These are phyloP conservation scores for Lomentospora prolificans DNA, from an alignment of 2,329 filamentous ascomycete species.

Conservation along the genomic window DNA sequence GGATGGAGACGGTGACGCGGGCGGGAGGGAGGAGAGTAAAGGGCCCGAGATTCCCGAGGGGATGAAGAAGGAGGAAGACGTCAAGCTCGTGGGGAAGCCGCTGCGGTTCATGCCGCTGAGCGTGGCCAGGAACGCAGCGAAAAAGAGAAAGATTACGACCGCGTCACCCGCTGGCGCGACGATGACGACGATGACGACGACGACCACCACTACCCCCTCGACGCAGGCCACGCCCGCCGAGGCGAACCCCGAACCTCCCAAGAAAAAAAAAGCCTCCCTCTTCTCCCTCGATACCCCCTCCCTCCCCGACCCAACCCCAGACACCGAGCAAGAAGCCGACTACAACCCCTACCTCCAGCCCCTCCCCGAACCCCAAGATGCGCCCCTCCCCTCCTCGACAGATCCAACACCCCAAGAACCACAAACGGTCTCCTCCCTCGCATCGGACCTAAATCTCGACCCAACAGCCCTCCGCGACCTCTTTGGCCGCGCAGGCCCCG, in stretches of 20 bases:
- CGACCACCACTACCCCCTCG: not conserved
- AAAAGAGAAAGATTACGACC: constrained; percentile 36
- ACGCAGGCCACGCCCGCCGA: not conserved
- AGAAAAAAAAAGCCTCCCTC: constrained; percentile 48
- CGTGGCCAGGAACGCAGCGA: constrained; percentile 67
- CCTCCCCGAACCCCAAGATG: constrained; percentile 24
- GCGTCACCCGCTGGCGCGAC: not conserved
- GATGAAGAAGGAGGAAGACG: constrained; percentile 50
- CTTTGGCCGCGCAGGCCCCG: constrained; percentile 58
- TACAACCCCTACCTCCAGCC: constrained; percentile 30
- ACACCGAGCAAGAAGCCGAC: constrained; percentile 3
- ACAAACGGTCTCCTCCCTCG: constrained; percentile 36
- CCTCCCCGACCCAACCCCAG: constrained; percentile 10
- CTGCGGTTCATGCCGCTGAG: constrained; percentile 86
- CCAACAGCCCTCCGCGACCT: constrained; percentile 69
- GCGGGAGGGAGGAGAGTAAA: constrained; percentile 16
- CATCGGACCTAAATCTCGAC: constrained; percentile 69
- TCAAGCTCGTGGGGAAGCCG: constrained; percentile 65
- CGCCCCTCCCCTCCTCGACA: constrained; percentile 13
- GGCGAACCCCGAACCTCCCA: constrained; percentile 1
- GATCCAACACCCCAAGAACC: constrained; percentile 13
- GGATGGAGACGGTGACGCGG: constrained; percentile 24
- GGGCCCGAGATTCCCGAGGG: constrained; percentile 42
- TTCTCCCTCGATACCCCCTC: constrained; percentile 52
- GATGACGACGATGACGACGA: not conserved